These are phyloP conservation scores for Rutstroemia sp. DNA, from an alignment of 2,329 filamentous ascomycete species.

Conservation along the genomic window DNA sequence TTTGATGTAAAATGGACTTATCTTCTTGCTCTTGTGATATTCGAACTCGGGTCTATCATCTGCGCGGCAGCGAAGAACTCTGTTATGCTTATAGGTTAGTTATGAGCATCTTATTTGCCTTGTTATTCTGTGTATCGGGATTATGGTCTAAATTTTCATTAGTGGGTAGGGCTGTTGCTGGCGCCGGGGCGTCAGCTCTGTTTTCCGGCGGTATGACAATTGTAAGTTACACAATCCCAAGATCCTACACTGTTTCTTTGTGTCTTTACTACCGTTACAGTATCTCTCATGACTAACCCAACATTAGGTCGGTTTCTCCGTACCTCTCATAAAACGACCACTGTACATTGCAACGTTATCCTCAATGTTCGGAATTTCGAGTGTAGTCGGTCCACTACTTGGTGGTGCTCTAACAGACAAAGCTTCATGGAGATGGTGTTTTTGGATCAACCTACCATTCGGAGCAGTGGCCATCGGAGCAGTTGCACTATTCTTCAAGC, in stretches of 20 bases:
- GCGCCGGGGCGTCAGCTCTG: conserved; percentile 28
- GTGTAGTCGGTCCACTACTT: conserved; percentile 31
- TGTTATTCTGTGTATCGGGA: not conserved
- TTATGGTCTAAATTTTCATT: not conserved
- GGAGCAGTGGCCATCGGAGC: conserved; percentile 34
- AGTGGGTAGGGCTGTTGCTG: conserved; percentile 31
- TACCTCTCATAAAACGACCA: conserved; percentile 24
- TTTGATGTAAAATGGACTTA: conserved; percentile 31
- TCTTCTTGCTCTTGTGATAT: conserved; percentile 27
- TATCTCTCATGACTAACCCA: conserved; percentile 19
- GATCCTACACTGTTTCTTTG: not conserved
- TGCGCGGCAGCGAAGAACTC: conserved; percentile 31
- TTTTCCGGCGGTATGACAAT: conserved; percentile 28
- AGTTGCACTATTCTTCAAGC: conserved; percentile 37
- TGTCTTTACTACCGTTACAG: not conserved
- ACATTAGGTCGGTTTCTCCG: conserved; percentile 32
- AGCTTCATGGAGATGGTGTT: conserved; percentile 34
- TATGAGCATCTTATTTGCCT: not conserved
- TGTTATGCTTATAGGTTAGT: conserved; percentile 26
- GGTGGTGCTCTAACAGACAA: conserved; percentile 33
- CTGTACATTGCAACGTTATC: conserved; percentile 29
- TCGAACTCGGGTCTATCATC: conserved; percentile 31
- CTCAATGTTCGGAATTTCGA: conserved; percentile 29
- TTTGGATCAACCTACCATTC: conserved; percentile 35
- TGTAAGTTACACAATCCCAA: not conserved